These are phyloP conservation scores for Euphorbia tirucalli DNA, from an alignment of 345 rosid genomes.

Conservation along the genomic window DNA sequence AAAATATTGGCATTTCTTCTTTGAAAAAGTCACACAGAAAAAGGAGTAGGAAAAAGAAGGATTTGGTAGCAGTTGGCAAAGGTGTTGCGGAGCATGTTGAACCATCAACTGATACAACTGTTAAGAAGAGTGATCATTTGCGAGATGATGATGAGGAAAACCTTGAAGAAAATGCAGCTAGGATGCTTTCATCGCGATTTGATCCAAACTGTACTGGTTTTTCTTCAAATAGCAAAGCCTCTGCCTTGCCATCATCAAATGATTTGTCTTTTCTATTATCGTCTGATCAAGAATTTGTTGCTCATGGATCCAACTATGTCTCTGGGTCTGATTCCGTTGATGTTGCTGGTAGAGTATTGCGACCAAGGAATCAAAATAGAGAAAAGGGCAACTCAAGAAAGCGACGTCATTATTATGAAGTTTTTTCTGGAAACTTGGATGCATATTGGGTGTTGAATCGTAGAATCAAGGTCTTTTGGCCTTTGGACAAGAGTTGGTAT, in stretches of 20 bases:
- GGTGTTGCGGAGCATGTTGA: conserved; percentile 38
- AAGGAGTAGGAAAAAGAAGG: conserved; percentile 52
- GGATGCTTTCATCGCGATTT: conserved; percentile 90
- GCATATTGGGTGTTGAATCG: conserved; percentile 66
- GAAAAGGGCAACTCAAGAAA: conserved; percentile 58
- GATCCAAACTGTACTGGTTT: conserved; percentile 82
- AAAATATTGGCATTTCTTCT: conserved; percentile 18
- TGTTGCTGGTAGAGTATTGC: conserved; percentile 60
- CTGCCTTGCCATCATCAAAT: conserved; percentile 40
- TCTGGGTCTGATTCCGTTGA: conserved; percentile 51
- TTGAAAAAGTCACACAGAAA: conserved; percentile 38
- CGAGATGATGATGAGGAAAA: conserved; percentile 83
- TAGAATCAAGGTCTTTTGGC: conserved; percentile 90
- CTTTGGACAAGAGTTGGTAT: conserved; percentile 91
- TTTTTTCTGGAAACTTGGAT: conserved; percentile 65
- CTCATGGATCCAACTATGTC: conserved; percentile 33
- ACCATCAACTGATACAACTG: conserved; percentile 33
- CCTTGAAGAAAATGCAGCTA: conserved; percentile 97
- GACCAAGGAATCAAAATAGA: conserved; percentile 63
- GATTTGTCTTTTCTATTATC: conserved; percentile 37
- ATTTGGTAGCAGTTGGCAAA: conserved; percentile 26
- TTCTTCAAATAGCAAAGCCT: conserved; percentile 49
- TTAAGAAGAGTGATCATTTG: conserved; percentile 36
- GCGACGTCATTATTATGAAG: conserved; percentile 84
- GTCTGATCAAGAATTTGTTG: conserved; percentile 32